Evolutionary conservation across 1,284 basidiomycete genomes (phyloP), one percentile per base, ranked within the genome.

Genomic region (Naganishia sp.): DNA sequence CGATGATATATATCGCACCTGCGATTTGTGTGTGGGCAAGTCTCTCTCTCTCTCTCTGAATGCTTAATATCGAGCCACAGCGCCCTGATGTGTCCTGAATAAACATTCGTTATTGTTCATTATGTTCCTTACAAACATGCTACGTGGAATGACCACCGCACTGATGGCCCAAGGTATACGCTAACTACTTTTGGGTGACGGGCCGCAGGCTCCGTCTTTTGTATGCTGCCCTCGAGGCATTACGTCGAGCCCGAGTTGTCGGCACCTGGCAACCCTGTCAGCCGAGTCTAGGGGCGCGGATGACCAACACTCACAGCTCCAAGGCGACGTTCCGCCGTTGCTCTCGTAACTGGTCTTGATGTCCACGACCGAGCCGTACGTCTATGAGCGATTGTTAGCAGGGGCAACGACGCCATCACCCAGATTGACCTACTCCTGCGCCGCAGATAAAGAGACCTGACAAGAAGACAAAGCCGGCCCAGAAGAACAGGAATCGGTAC

Each of bases 291-390:
- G 18, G 31, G 43, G 1, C 31, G 16, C 25, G 5, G 10, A 10
- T 5, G 13, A 2, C 10, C 16, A 16, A 1, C 16, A 57, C 55
- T 46, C n/a, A 57, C 63, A 65, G 28, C 63, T 44, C 63, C 63
- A 65, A 6, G 63, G 63, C 16, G 33, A 10, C 7, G 53, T 31
- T 13, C 50, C 46, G 10, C 55, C 63, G n/a, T 55, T 48, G 23
- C 45, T 48, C 31, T 65, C 54, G 54, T 55, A 65, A 18, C 36
- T 44, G 15, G 43, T 55, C 54, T 65, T 65, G 54, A 65, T 65
- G 6, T 65, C 63, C 2, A 65, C 33, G 13, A 65, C 46, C 13
- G 53, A 56, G 23, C 54, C 63, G 46, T 65, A 65, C 33, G 63
- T 56, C 63, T 65, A 36, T n/a, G 21, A 11, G 9, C 33, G 21